A percentile compares a stretch with the other conserved stretches of the same genome.
Evolutionary conservation across 108 stramenopile species (phyloP).

Genomic region (Seminavis robusta): DNA sequence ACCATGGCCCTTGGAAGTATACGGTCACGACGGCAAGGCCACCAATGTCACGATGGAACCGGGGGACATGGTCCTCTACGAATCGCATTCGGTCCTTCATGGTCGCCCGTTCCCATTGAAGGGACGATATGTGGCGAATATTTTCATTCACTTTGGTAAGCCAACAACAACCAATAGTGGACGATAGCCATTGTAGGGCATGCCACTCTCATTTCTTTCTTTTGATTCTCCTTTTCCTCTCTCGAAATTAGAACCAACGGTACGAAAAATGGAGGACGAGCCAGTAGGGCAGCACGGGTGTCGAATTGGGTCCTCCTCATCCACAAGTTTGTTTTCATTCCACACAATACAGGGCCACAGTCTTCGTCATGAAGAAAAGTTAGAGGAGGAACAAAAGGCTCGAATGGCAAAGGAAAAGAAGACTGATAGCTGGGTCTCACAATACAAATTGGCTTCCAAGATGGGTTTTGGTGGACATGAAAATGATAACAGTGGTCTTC

Average conservation of each 20-base stretch:
- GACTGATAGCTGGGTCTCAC: no score
- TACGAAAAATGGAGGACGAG: no score
- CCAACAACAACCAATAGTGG: no score
- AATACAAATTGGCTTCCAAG: slow-evolving; percentile 23
- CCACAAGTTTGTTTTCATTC: slow-evolving; percentile 10
- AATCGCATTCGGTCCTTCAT: slow-evolving; percentile 83
- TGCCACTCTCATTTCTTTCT: not conserved
- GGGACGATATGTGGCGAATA: slow-evolving; percentile 74
- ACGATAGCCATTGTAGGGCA: no score
- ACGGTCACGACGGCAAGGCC: slow-evolving; percentile 82
- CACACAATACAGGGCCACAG: no score
- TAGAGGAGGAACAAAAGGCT: no score
- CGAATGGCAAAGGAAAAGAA: no score
- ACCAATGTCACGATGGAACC: slow-evolving; percentile 92
- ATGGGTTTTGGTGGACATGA: slow-evolving; percentile 64
- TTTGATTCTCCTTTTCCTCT: not conserved
- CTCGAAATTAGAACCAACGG: slow-evolving; percentile 12
- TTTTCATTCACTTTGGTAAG: slow-evolving; percentile 89
- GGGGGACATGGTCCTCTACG: slow-evolving; percentile 86
- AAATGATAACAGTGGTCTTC: slow-evolving; percentile 47
- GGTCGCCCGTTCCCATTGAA: slow-evolving; percentile 88
- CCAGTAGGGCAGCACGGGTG: no score
- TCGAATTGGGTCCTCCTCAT: no score
- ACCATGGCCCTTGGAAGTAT: slow-evolving; percentile 83
- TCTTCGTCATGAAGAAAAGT: no score